Percentiles rank a stretch among this genome's conserved stretches.
phyloP scores from a whole-genome alignment of 192 early-diverging fungal genomes.

The Coemansia sp. region DNA sequence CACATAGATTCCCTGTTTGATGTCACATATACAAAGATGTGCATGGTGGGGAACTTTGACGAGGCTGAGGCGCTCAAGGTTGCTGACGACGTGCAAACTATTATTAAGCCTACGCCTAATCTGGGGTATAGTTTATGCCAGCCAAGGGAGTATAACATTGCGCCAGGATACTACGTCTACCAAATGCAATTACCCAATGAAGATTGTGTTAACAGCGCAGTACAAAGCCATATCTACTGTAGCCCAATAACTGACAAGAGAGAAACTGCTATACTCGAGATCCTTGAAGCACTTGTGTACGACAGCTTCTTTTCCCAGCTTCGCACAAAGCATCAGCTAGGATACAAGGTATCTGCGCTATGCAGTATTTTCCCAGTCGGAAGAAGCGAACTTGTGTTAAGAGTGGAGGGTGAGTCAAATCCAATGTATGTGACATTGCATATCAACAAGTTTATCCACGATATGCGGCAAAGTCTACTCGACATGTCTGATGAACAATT shows the following conservation, averaged over 20 bases:
- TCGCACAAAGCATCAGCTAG: conserved; percentile 86
- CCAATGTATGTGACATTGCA: conserved; percentile 78
- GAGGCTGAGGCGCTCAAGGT: not conserved
- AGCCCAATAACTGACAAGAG: not conserved
- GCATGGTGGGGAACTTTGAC: not conserved
- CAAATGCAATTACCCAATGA: not conserved
- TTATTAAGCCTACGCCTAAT: conserved; percentile 12
- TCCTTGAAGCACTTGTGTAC: conserved; percentile 74
- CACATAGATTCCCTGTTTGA: conserved; percentile 24
- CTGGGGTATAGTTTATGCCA: conserved; percentile 83
- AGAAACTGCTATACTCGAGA: conserved; percentile 35
- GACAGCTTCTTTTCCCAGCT: conserved; percentile 88
- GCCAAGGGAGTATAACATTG: conserved; percentile 83
- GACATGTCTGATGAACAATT: conserved; percentile 54
- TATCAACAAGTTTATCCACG: conserved; percentile 75
- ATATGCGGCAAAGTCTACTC: conserved; percentile 35
- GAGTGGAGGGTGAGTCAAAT: conserved; percentile 73
- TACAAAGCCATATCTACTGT: not conserved
- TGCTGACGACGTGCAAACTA: conserved; percentile 4
- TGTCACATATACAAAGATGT: conserved; percentile 14
- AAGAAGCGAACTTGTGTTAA: not conserved
- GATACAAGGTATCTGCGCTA: conserved; percentile 47
- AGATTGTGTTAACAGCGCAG: not conserved
- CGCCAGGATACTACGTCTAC: conserved; percentile 62
- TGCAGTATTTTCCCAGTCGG: not conserved